Percentiles rank a stretch among this genome's conserved stretches.
Evolutionary conservation across 192 early-diverging fungal species (phyloP).

Genomic region (Phlyctochytrium planicorne): DNA sequence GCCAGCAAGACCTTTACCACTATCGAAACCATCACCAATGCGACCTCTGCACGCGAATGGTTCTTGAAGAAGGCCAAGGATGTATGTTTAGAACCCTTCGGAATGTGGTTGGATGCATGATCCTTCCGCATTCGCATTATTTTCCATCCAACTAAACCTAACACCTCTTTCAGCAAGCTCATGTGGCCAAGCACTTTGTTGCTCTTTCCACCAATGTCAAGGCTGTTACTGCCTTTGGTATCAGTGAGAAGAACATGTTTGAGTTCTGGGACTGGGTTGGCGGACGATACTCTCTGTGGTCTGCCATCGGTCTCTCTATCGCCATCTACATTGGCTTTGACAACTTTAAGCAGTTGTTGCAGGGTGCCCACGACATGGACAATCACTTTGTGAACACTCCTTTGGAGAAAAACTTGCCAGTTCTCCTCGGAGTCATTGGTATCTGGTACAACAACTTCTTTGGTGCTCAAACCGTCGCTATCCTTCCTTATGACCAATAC

Average conservation of each 20-base stretch:
- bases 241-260: constrained; percentile 97
- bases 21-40: constrained; percentile 98
- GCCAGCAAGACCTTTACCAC: constrained; percentile 99
- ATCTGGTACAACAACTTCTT: constrained; percentile 99
- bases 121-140: neutral
- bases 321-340: constrained; percentile 92
- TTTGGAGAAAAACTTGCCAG: constrained; percentile 91
- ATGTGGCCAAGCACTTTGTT: constrained; percentile 99
- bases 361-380: constrained; percentile 96
- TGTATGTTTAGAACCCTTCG: constrained; percentile 46
- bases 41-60: constrained; percentile 90
- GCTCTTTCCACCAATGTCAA: constrained; percentile 94
- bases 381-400: constrained; percentile 89
- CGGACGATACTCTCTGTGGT: constrained; percentile 99
- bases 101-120: neutral
- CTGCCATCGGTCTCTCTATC: constrained; percentile 97
- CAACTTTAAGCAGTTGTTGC: constrained; percentile 88
- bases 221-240: constrained; percentile 88
- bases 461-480: constrained; percentile 87
- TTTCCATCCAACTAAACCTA: too few species aligned
- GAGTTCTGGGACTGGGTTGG: constrained; percentile 67
- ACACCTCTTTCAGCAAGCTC: constrained; percentile 34
- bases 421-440: constrained; percentile 83
- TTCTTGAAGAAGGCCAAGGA: constrained; percentile 85
- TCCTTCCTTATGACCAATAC: constrained; percentile 99